phyloP scores from a whole-genome alignment of 208 protist genomes.

The Trypanosoma boissoni region DNA sequence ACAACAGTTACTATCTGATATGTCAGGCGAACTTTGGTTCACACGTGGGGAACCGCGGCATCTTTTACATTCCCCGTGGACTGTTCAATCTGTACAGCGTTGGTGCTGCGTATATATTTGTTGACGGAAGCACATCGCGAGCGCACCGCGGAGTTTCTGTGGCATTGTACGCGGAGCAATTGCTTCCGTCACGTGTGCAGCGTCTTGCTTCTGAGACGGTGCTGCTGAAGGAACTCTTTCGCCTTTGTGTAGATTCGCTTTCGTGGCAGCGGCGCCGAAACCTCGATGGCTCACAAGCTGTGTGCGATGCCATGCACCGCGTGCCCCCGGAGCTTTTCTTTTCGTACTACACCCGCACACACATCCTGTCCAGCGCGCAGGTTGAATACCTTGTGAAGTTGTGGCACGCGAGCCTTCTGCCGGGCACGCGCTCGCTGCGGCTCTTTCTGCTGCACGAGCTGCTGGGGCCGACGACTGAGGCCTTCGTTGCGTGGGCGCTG shows the following conservation, averaged over 20 bases:
- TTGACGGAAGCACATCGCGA: constrained; percentile 31
- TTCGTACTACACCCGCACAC: constrained; percentile 2
- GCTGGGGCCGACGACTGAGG: constrained; percentile 6
- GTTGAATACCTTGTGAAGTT: constrained; percentile 9
- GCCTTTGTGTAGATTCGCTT: constrained; percentile 3
- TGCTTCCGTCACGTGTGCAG: constrained; percentile 4
- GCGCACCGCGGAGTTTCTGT: constrained; percentile 5
- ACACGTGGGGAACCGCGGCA: constrained; percentile 41
- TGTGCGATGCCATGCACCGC: constrained; percentile 8
- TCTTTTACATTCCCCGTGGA: constrained; percentile 65
- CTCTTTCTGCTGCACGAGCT: constrained; percentile 28
- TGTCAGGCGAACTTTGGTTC: constrained; percentile 70
- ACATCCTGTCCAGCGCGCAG: constrained; percentile 1
- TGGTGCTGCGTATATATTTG: constrained; percentile 54
- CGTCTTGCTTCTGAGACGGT: constrained; percentile 4
- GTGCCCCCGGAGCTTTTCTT: constrained; percentile 19
- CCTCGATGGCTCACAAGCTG: not conserved
- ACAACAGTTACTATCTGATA: constrained; percentile 69
- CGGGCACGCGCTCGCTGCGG: constrained; percentile 8
- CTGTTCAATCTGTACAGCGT: constrained; percentile 47
- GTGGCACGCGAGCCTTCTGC: not conserved
- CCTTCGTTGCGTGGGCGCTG: constrained; percentile 6
- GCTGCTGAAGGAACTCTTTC: constrained; percentile 11
- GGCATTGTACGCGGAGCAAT: constrained; percentile 9
- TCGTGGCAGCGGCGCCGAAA: not conserved